These are phyloP conservation scores for Ogataea naganishii DNA, from an alignment of 805 yeast genomes.

Conservation along the genomic window DNA sequence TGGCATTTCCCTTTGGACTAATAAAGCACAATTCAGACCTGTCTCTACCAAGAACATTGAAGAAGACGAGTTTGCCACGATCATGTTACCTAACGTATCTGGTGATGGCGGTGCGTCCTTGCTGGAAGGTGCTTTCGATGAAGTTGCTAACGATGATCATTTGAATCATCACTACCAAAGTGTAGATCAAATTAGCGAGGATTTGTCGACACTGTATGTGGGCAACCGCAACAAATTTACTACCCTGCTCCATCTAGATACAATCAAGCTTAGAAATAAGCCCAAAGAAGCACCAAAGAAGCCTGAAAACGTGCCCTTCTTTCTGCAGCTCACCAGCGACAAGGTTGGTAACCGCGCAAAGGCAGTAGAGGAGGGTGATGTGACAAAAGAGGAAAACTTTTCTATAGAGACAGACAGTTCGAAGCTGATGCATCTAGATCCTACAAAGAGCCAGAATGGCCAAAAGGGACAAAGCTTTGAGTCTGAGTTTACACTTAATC, in stretches of 20 bases:
- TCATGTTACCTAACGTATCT: constrained; percentile 64
- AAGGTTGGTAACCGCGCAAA: constrained; percentile 65
- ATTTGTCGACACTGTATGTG: constrained; percentile 63
- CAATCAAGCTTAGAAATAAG: constrained; percentile 77
- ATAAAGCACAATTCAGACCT: constrained; percentile 73
- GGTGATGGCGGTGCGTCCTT: constrained; percentile 69
- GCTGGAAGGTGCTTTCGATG: constrained; percentile 71
- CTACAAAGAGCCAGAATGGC: constrained; percentile 24
- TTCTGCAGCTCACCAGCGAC: constrained; percentile 58
- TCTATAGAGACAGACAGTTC: too few relatives aligned
- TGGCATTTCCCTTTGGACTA: constrained; percentile 91
- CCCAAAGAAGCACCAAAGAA: constrained; percentile 85
- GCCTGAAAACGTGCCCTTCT: constrained; percentile 74
- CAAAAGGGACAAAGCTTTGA: constrained; percentile 45
- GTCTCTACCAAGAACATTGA: constrained; percentile 69
- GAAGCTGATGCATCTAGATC: constrained; percentile 20
- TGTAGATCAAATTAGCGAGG: constrained; percentile 51
- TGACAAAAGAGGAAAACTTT: constrained; percentile 24
- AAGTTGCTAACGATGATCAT: constrained; percentile 26
- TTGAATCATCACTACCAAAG: constrained; percentile 19
- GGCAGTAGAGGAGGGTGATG: constrained; percentile 31
- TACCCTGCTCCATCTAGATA: constrained; percentile 73
- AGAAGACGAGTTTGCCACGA: constrained; percentile 60
- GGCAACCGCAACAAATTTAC: constrained; percentile 74
- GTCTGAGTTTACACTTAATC: constrained; percentile 58